Evolutionary conservation across 805 yeast species (phyloP).

Genomic region (Candida ficus): DNA sequence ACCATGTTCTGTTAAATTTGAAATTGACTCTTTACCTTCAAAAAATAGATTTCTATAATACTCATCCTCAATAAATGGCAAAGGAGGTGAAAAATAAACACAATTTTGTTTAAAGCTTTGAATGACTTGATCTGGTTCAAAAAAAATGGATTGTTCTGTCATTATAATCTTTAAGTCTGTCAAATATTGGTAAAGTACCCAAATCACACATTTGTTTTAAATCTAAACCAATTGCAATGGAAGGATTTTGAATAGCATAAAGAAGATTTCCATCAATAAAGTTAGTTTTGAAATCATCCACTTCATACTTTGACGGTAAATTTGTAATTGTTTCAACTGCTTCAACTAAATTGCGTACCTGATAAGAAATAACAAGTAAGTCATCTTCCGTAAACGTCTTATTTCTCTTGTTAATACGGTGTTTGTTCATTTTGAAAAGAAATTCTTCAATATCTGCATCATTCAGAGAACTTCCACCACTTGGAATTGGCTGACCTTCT

Average conservation of each 20-base stretch:
- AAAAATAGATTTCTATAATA: background rate
- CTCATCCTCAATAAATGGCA: slow-evolving; percentile 2
- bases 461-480: no score
- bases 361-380: background rate
- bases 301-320: slow-evolving; percentile 5
- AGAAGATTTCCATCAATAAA: background rate
- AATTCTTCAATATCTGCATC: no score
- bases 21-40: background rate
- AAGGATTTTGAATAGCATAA: slow-evolving; percentile 5
- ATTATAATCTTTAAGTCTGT: background rate
- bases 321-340: slow-evolving; percentile 1
- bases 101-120: background rate
- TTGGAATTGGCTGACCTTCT: no score
- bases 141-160: background rate
- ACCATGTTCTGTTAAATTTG: slow-evolving; percentile 5
- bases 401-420: background rate
- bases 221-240: slow-evolving; percentile 3
- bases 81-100: background rate
- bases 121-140: slow-evolving; percentile 1
- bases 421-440: no score
- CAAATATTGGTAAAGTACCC: slow-evolving; percentile 4
- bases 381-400: background rate
- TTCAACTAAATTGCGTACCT: background rate
- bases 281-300: slow-evolving; percentile 4
- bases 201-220: slow-evolving; percentile 6